Evolutionary conservation across 1,284 basidiomycete genomes (phyloP), one percentile per base, ranked within the genome.

Genomic region (Puccinia novopanici): DNA sequence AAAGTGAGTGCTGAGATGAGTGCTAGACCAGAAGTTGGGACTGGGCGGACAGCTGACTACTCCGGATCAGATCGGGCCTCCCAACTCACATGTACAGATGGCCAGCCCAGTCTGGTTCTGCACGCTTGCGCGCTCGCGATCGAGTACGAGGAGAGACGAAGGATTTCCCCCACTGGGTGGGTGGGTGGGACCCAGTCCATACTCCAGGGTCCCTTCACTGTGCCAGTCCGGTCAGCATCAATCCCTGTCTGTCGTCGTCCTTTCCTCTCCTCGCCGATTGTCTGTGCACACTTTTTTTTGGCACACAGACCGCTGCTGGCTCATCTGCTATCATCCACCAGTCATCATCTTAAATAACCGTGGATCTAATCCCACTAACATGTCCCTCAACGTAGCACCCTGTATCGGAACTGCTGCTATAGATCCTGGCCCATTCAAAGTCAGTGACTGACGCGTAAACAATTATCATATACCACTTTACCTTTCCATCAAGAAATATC

Each of bases 401-500:
- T 54, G 52, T n/a, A 54, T 17, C 17, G 45, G 17, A 48, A 12
- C 45, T 48, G 45, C 45, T 9, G 15, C 52, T 54, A 19, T 10
- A 52, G 9, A 8, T 52, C 50, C 42, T 8, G 17, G 17, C 19
- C 52, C 34, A 1, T 2, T 55, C 52, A 55, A 19, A 55, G 17
- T 22, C 22, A 24, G 19, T 55, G 19, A 65, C 42, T 65, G 40
- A 42, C 61, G 17, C 40, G n/a, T 65, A 40, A 42, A 42, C 9
- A 65, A 37, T 34, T 34, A 34, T 34, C 4, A 34, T 45, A 67
- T 42, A 37, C 22, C 40, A 27, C 22, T 22, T 63, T 40, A 42
- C 68, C 45, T 24, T 24, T 34, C 34, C 67, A 22, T 70, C 50
- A 22, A 34, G 67, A 52, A 70, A 70, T 52, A 50, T 50, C 48